A percentile compares a stretch with the other conserved stretches of the same genome.
Conservation (phyloP, 805 yeast species). For the Debaryomyces hansenii region DNA sequence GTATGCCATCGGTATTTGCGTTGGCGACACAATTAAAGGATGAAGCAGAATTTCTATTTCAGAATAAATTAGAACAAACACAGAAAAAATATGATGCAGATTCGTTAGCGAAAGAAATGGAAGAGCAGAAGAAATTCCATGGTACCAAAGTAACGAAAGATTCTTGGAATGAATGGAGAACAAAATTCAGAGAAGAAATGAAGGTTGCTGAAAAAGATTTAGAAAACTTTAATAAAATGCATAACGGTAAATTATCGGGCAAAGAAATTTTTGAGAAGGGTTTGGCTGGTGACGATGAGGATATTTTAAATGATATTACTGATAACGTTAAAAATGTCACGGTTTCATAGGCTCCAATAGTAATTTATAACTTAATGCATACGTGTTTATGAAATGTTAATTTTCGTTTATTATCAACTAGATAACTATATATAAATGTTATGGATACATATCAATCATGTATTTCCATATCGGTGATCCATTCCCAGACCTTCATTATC, state of each 20-base stretch:
- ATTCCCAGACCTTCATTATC: constrained; percentile 83
- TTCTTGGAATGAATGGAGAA: constrained; percentile 73
- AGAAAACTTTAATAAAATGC: constrained; percentile 54
- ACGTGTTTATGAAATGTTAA: background rate
- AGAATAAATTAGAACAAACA: constrained; percentile 49
- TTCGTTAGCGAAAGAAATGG: constrained; percentile 64
- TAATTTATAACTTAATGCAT: background rate
- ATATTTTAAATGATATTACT: constrained; percentile 19
- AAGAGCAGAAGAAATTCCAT: constrained; percentile 84
- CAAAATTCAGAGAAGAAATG: constrained; percentile 67
- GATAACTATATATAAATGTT: background rate
- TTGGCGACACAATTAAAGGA: constrained; percentile 78
- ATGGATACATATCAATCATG: background rate
- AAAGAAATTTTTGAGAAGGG: constrained; percentile 89
- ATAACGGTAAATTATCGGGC: constrained; percentile 80
- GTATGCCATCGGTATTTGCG: constrained; percentile 90
- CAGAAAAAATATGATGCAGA: constrained; percentile 62
- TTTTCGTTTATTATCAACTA: background rate
- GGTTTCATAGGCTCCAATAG: background rate
- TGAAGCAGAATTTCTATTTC: constrained; percentile 68
- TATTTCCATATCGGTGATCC: constrained; percentile 50
- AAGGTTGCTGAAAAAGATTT: constrained; percentile 61
- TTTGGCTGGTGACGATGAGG: constrained; percentile 68
- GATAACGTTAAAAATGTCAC: constrained; percentile 1
- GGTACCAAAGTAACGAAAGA: constrained; percentile 90